Evolutionary conservation across 2,329 filamentous ascomycete genomes (phyloP).

Genomic region (Lachnellula arida): DNA sequence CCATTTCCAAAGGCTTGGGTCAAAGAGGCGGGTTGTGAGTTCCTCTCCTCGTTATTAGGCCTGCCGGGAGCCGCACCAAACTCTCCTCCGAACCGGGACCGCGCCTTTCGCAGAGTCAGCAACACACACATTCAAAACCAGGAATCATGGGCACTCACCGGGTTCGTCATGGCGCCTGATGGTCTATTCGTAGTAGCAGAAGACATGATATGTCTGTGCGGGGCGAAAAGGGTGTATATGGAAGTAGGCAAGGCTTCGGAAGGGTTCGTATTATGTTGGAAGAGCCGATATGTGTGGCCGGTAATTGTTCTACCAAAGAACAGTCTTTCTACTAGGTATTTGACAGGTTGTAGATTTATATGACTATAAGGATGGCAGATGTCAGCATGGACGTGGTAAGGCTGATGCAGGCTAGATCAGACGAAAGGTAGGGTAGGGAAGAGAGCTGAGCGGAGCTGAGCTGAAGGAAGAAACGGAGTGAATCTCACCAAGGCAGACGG

Average conservation of each 20-base stretch:
- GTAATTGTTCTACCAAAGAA: slow-evolving; percentile 20
- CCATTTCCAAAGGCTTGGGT: slow-evolving; percentile 40
- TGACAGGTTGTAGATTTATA: slow-evolving; percentile 32
- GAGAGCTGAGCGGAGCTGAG: slow-evolving; percentile 22
- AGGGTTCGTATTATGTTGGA: slow-evolving; percentile 19
- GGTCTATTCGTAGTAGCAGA: slow-evolving; percentile 33
- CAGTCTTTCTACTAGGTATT: slow-evolving; percentile 26
- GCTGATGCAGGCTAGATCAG: slow-evolving; percentile 21
- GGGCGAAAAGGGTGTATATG: slow-evolving; percentile 12
- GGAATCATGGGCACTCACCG: slow-evolving; percentile 36
- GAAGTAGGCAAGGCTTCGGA: slow-evolving; percentile 6
- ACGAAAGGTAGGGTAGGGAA: slow-evolving; percentile 13
- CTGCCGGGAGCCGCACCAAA: slow-evolving; percentile 32
- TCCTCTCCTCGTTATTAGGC: slow-evolving; percentile 30
- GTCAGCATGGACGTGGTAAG: slow-evolving; percentile 32
- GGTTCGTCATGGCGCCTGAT: slow-evolving; percentile 34
- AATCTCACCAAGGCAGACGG: slow-evolving; percentile 27
- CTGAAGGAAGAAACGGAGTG: slow-evolving; percentile 3
- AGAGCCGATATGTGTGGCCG: slow-evolving; percentile 16
- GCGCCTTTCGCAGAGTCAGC: slow-evolving; percentile 27
- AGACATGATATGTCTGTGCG: slow-evolving; percentile 35
- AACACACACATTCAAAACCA: slow-evolving; percentile 12
- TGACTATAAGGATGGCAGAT: slow-evolving; percentile 29
- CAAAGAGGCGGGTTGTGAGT: slow-evolving; percentile 36
- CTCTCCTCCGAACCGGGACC: slow-evolving; percentile 35